These are phyloP conservation scores for Eucalyptus curtisii DNA, from an alignment of 345 rosid genomes.

Conservation along the genomic window DNA sequence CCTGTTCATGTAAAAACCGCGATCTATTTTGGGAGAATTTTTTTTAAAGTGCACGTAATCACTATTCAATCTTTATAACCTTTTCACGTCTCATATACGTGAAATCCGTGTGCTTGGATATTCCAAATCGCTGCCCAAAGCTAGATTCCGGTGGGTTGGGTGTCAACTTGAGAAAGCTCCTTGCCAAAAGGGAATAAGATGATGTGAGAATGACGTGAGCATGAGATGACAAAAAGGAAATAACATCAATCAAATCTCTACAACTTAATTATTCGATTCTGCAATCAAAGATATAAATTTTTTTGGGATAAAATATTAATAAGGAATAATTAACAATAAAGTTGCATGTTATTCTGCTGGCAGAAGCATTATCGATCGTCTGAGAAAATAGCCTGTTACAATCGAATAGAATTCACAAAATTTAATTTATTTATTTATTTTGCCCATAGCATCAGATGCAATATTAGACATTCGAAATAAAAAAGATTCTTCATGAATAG, in stretches of 20 bases:
- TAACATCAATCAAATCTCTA: not conserved
- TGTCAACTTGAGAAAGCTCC: not conserved
- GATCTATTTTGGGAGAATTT: not conserved
- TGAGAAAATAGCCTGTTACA: not conserved
- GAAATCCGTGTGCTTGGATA: not conserved
- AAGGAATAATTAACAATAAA: not conserved
- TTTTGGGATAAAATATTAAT: not conserved
- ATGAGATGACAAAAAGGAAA: not conserved
- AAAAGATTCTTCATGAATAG: not conserved
- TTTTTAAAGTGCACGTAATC: not conserved
- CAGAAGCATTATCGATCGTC: not conserved
- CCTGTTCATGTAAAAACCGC: not conserved
- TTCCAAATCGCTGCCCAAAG: not conserved
- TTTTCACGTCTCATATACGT: rapidly evolving
- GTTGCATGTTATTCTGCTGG: not conserved
- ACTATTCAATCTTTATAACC: not conserved
- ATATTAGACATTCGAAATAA: not conserved
- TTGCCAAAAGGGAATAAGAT: not conserved
- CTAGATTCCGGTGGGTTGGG: not conserved
- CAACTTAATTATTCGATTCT: not conserved
- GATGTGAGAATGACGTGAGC: not conserved
- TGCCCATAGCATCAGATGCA: not conserved
- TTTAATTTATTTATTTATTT: not conserved
- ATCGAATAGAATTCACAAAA: not conserved
- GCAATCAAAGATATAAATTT: not conserved